Percentiles rank a stretch among this genome's conserved stretches.
phyloP scores from a whole-genome alignment of 257 asterid species.

The Lycium barbarum region DNA sequence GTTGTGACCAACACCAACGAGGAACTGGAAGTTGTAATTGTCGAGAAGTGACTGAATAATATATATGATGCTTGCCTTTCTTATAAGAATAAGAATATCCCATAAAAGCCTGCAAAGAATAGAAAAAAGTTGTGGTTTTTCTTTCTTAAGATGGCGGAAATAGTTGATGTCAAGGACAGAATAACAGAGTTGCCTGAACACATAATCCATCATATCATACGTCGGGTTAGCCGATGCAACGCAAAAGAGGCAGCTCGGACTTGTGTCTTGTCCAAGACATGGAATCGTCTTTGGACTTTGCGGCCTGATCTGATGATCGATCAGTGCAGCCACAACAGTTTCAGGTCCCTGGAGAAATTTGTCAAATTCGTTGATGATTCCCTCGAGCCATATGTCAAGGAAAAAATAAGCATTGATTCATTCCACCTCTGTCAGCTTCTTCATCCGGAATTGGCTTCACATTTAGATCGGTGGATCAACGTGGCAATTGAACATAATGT shows the following conservation, averaged over 20 bases:
- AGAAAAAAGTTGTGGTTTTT: background rate
- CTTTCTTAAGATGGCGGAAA: too few relatives aligned
- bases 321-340: background rate
- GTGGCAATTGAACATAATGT: background rate
- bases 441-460: background rate
- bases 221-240: background rate
- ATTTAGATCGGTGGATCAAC: background rate
- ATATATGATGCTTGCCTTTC: too few relatives aligned
- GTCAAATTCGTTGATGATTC: background rate
- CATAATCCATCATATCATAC: background rate
- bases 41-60: too few relatives aligned
- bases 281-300: background rate
- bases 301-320: background rate
- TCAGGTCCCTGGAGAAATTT: background rate
- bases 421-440: background rate
- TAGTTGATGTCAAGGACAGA: background rate
- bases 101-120: too few relatives aligned
- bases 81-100: too few relatives aligned
- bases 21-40: too few relatives aligned
- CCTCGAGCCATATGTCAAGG: background rate
- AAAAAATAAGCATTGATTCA: background rate
- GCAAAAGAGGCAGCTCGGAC: background rate
- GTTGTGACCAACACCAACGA: too few relatives aligned
- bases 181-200: background rate
- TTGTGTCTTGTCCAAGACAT: background rate